Evolutionary conservation across 2,329 filamentous ascomycete genomes (phyloP).

Genomic region (Talaromyces albobiverticillius): DNA sequence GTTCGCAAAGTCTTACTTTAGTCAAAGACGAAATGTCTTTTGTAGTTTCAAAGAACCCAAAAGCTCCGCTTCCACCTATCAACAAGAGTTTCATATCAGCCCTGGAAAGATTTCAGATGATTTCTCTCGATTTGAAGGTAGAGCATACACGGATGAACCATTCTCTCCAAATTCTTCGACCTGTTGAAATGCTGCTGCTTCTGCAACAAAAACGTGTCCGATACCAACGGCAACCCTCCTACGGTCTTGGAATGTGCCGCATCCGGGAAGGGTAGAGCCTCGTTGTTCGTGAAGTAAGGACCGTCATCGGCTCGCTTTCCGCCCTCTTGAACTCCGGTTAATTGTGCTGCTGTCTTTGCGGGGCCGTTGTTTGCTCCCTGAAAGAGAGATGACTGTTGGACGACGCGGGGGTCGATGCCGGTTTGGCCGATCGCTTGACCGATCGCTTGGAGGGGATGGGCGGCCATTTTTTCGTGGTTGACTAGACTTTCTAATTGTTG

Average conservation of each 20-base stretch:
- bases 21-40: constrained; percentile 20
- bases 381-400: constrained; percentile 26
- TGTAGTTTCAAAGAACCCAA: constrained; percentile 26
- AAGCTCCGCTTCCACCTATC: constrained; percentile 22
- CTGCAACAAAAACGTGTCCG: constrained; percentile 53
- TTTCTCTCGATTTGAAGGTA: too few relatives aligned
- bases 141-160: constrained; percentile 27
- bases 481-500: too few relatives aligned
- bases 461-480: too few relatives aligned
- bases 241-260: constrained; percentile 52
- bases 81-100: too few relatives aligned
- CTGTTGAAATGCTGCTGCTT: constrained; percentile 57
- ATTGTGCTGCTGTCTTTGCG: constrained; percentile 51
- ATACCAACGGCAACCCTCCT: constrained; percentile 51
- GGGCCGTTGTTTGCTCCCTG: constrained; percentile 52
- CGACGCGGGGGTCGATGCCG: constrained; percentile 36
- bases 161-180: constrained; percentile 51
- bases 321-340: constrained; percentile 45
- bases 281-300: constrained; percentile 55
- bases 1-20: constrained; percentile 12
- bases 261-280: constrained; percentile 53
- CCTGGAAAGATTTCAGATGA: too few relatives aligned
- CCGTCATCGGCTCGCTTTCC: constrained; percentile 51
- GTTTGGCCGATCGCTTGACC: constrained; percentile 38
- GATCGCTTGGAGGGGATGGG: not conserved